phyloP scores from a whole-genome alignment of 1,284 basidiomycete species.

The Athelia sp. region DNA sequence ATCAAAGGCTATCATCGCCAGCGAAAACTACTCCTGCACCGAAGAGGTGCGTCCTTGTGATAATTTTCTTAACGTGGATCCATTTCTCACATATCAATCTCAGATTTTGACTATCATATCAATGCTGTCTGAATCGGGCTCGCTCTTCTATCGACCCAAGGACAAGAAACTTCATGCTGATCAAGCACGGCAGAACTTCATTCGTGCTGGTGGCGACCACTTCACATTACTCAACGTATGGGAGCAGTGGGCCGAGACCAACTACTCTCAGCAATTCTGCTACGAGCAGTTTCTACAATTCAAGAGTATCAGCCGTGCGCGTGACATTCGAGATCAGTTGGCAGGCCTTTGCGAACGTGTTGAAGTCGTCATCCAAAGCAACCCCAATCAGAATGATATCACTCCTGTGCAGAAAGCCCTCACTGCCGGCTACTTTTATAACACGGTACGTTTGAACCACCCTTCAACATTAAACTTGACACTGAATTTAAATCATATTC shows the following conservation, averaged over 20 bases:
- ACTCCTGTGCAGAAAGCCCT: constrained; percentile 92
- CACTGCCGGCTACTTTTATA: constrained; percentile 95
- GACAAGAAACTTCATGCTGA: constrained; percentile 96
- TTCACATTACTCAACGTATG: constrained; percentile 96
- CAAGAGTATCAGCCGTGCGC: constrained; percentile 90
- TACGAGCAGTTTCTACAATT: constrained; percentile 98
- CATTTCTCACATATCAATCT: neutral
- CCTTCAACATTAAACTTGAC: constrained; percentile 3
- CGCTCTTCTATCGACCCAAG: constrained; percentile 95
- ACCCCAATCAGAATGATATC: constrained; percentile 89
- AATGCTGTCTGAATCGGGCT: constrained; percentile 95
- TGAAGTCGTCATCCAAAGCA: constrained; percentile 85
- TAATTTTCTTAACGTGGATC: neutral
- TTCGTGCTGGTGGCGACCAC: constrained; percentile 94
- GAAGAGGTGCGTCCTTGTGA: constrained; percentile 72
- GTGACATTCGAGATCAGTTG: constrained; percentile 96
- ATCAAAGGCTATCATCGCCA: constrained; percentile 93
- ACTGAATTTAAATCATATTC: neutral
- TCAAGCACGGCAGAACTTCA: constrained; percentile 95
- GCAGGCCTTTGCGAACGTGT: constrained; percentile 95
- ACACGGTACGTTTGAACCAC: constrained; percentile 61
- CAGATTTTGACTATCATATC: constrained; percentile 94
- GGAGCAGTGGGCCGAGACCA: constrained; percentile 98
- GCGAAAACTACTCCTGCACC: constrained; percentile 92
- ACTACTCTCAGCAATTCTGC: constrained; percentile 92